Percentiles rank a stretch among this genome's conserved stretches.
These are phyloP conservation scores for Exobasidium rhododendri DNA, from an alignment of 1,284 basidiomycete species.

Conservation along the genomic window DNA sequence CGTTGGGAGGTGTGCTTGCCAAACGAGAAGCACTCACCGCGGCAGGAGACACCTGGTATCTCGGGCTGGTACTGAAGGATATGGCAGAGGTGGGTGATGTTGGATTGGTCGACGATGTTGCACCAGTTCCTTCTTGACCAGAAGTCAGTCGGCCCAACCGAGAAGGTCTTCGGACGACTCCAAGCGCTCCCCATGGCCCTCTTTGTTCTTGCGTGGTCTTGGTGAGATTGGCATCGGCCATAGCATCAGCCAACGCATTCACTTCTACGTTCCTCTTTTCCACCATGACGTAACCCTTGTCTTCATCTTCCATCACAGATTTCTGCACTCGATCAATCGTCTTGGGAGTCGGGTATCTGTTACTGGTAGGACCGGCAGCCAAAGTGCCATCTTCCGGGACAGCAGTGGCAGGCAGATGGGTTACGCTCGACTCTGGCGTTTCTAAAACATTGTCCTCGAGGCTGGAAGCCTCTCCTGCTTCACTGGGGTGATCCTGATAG, in stretches of 20 bases:
- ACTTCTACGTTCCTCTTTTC: conserved; percentile 61
- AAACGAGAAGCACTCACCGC: not conserved
- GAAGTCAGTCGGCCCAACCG: conserved; percentile 28
- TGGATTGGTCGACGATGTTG: not conserved
- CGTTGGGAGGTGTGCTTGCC: conserved; percentile 14
- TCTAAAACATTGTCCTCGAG: conserved; percentile 16
- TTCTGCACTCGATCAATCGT: not conserved
- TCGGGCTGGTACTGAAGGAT: not conserved
- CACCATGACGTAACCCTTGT: conserved; percentile 61
- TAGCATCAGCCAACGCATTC: conserved; percentile 61
- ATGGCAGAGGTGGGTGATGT: conserved; percentile 12
- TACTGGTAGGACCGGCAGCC: not conserved
- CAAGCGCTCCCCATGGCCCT: conserved; percentile 8
- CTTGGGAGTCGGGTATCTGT: not conserved
- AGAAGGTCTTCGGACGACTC: conserved; percentile 29
- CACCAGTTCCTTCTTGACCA: conserved; percentile 9
- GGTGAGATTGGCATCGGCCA: conserved; percentile 15
- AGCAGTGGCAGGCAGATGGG: conserved; percentile 7
- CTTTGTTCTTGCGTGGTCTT: not conserved
- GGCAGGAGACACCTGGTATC: not conserved
- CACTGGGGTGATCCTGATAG: not conserved
- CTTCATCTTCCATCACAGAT: conserved; percentile 22
- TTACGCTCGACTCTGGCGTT: conserved; percentile 15
- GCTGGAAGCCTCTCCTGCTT: conserved; percentile 1
- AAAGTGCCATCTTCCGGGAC: not conserved